These are phyloP conservation scores for Leucogyrophana mollusca DNA, from an alignment of 768 basidiomycete species.

Conservation along the genomic window DNA sequence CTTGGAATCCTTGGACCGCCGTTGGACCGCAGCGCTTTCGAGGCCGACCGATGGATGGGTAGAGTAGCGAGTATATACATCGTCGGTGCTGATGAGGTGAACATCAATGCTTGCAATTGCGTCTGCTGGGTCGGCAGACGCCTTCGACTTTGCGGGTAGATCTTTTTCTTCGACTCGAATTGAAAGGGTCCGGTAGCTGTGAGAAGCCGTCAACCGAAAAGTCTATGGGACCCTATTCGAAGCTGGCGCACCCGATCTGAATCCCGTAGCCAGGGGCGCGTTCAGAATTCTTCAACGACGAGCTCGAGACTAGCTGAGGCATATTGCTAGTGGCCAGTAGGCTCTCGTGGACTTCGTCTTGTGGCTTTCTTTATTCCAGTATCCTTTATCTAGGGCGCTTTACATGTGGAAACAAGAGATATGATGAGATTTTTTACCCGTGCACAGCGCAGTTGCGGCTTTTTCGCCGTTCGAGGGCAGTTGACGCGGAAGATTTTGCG, in stretches of 20 bases:
- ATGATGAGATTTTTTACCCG: background rate
- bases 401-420: background rate
- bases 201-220: background rate
- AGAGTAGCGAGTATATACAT: constrained; percentile 42
- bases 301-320: background rate
- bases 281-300: background rate
- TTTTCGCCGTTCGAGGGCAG: constrained; percentile 1
- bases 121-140: constrained; percentile 22
- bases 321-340: background rate
- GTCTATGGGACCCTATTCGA: background rate
- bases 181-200: constrained; percentile 36
- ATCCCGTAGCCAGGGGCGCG: background rate
- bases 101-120: constrained; percentile 41
- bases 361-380: background rate
- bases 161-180: constrained; percentile 27
- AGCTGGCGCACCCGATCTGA: constrained; percentile 1
- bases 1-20: constrained; percentile 42
- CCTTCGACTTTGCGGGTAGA: background rate
- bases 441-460: background rate
- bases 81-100: constrained; percentile 36
- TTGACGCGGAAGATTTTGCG: background rate
- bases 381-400: background rate
- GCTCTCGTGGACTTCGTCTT: background rate
- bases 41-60: constrained; percentile 47
- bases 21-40: constrained; percentile 45